These are phyloP conservation scores for Acacia pycnantha DNA, from an alignment of 331 rosid genomes.

Conservation along the genomic window DNA sequence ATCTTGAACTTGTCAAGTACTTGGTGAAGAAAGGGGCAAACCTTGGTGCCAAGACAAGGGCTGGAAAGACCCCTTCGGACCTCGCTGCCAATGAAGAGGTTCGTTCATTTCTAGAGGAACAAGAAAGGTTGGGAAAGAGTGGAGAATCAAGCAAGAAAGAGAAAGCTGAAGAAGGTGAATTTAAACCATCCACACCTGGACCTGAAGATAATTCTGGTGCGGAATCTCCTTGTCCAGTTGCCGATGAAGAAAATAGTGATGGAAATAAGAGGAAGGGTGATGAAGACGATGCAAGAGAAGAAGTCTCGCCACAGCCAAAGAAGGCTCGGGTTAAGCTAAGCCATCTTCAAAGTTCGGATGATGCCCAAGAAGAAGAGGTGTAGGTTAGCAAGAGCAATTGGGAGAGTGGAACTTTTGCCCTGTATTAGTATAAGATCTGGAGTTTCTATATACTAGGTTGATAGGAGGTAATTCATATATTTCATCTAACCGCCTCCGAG, in stretches of 20 bases:
- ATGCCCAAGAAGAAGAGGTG: constrained; percentile 50
- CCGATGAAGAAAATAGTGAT: constrained; percentile 35
- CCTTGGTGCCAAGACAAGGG: constrained; percentile 63
- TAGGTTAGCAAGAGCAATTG: constrained; percentile 21
- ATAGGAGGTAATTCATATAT: background rate
- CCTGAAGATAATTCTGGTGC: constrained; percentile 38
- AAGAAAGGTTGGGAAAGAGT: constrained; percentile 41
- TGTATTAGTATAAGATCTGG: constrained; percentile 27
- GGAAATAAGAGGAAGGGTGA: constrained; percentile 61
- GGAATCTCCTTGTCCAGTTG: constrained; percentile 34
- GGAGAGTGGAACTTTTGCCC: constrained; percentile 2
- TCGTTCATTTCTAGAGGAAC: constrained; percentile 58
- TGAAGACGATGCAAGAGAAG: constrained; percentile 43
- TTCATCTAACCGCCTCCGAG: background rate
- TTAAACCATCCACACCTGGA: constrained; percentile 35
- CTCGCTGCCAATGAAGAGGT: constrained; percentile 71
- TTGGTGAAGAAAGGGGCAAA: constrained; percentile 79
- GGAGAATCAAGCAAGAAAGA: constrained; percentile 40
- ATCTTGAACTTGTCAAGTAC: constrained; percentile 80
- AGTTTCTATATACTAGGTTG: constrained; percentile 6
- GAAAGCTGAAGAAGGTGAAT: constrained; percentile 49
- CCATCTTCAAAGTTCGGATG: constrained; percentile 79
- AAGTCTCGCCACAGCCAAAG: constrained; percentile 42
- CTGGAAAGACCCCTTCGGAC: constrained; percentile 80
- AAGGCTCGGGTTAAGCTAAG: constrained; percentile 54